Conservation (phyloP, 331 rosid species). For the Quercus phellos region DNA sequence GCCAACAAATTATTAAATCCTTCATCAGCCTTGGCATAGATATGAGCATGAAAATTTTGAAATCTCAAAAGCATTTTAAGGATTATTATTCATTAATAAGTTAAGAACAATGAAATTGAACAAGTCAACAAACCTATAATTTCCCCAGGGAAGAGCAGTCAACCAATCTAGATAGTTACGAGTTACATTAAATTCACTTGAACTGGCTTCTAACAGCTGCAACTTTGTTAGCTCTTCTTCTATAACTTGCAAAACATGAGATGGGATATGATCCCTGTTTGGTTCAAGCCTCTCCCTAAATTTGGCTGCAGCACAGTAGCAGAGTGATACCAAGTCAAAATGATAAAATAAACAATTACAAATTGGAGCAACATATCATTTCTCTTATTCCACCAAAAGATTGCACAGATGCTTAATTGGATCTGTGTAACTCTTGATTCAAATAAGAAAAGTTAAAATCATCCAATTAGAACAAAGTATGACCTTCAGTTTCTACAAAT, state of each 20-base stretch:
- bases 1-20: not conserved
- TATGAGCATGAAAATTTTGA: not conserved
- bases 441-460: not conserved
- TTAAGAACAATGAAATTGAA: not conserved
- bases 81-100: not conserved
- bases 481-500: not conserved
- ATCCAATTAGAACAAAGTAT: not conserved
- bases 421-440: not conserved
- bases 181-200: conserved; percentile 96
- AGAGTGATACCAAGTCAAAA: conserved; percentile 15
- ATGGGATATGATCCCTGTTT: conserved; percentile 83
- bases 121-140: conserved; percentile 61
- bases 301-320: conserved; percentile 50
- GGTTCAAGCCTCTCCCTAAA: conserved; percentile 96
- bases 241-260: conserved; percentile 90
- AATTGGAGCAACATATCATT: conserved; percentile 10
- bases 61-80: not conserved
- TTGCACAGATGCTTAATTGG: not conserved
- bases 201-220: conserved; percentile 94
- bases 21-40: not conserved
- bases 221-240: conserved; percentile 94
- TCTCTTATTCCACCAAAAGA: not conserved
- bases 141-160: conserved; percentile 98
- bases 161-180: conserved; percentile 99
- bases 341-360: conserved; percentile 7